Percentiles rank a stretch among this genome's conserved stretches.
Conservation (phyloP, 805 yeast genomes). For the Hermanozyma aechmeae region DNA sequence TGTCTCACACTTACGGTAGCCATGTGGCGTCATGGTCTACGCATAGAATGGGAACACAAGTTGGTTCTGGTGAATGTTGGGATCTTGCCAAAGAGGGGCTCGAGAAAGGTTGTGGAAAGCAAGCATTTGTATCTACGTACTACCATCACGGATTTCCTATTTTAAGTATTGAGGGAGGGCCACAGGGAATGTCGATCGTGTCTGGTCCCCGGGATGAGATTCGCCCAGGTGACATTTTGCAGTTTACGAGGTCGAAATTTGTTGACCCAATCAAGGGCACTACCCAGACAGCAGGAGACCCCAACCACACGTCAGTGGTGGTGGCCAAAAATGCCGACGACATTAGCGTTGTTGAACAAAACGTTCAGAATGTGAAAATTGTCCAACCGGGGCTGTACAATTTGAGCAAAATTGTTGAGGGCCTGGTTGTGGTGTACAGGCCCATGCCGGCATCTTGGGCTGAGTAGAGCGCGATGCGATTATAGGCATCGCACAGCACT, state of each 20-base stretch:
- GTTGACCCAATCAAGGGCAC: constrained; percentile 23
- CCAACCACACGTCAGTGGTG: constrained; percentile 43
- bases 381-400: constrained; percentile 33
- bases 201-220: constrained; percentile 25
- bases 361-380: constrained; percentile 31
- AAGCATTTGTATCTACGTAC: constrained; percentile 44
- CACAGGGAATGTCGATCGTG: constrained; percentile 8
- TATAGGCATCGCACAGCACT: no score
- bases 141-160: constrained; percentile 39
- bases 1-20: constrained; percentile 36
- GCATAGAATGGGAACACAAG: constrained; percentile 34
- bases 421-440: constrained; percentile 37
- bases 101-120: constrained; percentile 45
- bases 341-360: constrained; percentile 39
- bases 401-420: constrained; percentile 29
- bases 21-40: constrained; percentile 49
- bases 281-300: constrained; percentile 36
- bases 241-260: constrained; percentile 34
- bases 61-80: constrained; percentile 56
- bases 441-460: constrained; percentile 41
- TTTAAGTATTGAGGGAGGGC: constrained; percentile 11
- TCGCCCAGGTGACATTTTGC: constrained; percentile 48
- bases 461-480: no score
- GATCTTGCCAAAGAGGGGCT: constrained; percentile 49
- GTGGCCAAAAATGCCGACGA: constrained; percentile 17